Conservation (phyloP, 2,329 filamentous ascomycete species). For the Neocucurbitaria cava region DNA sequence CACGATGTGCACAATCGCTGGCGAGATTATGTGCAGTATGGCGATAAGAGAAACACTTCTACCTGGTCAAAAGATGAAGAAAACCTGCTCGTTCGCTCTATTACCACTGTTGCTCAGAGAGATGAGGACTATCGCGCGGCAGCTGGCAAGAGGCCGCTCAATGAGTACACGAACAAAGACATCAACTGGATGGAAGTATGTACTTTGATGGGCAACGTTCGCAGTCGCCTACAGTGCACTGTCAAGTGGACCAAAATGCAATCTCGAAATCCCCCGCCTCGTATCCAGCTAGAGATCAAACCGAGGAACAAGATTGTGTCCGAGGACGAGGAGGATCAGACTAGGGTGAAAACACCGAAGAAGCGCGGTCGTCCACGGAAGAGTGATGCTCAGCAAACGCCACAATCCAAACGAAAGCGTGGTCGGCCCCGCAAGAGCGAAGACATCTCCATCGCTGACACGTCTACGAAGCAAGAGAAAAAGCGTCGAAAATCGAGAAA, state of each 20-base stretch:
- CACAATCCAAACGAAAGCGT: background rate
- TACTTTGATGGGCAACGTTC: slow-evolving; percentile 64
- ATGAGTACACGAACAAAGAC: slow-evolving; percentile 57
- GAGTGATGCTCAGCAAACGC: background rate
- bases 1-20: slow-evolving; percentile 74
- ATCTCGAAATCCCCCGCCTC: slow-evolving; percentile 11
- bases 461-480: background rate
- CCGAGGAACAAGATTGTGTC: slow-evolving; percentile 5
- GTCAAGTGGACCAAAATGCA: slow-evolving; percentile 66
- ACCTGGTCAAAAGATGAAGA: slow-evolving; percentile 70
- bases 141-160: slow-evolving; percentile 26
- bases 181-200: slow-evolving; percentile 73
- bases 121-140: slow-evolving; percentile 43
- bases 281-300: slow-evolving; percentile 20
- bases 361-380: background rate
- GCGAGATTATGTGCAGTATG: slow-evolving; percentile 70
- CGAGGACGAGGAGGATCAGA: slow-evolving; percentile 5
- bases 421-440: background rate
- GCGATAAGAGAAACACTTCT: slow-evolving; percentile 59
- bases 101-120: slow-evolving; percentile 62
- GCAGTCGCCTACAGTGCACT: slow-evolving; percentile 72
- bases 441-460: background rate
- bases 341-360: background rate
- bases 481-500: background rate
- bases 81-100: slow-evolving; percentile 57